Conservation (phyloP, 768 basidiomycete species). For the Fistulinella prunicolor region DNA sequence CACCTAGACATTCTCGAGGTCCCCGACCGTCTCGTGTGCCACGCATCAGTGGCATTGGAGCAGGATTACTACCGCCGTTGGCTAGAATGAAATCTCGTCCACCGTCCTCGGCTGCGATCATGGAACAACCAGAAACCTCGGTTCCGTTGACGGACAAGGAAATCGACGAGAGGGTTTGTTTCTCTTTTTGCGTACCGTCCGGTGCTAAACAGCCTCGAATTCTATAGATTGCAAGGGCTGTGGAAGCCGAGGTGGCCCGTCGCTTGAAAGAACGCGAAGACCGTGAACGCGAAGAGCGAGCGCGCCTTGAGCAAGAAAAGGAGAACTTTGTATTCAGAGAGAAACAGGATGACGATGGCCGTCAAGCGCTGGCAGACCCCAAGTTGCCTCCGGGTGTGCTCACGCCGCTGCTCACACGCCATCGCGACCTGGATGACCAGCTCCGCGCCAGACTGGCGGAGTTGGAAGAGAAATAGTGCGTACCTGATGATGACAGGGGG, state of each 20-base stretch:
- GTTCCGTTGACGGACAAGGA: conserved; percentile 58
- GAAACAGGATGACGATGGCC: conserved; percentile 13
- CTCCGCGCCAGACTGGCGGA: conserved; percentile 62
- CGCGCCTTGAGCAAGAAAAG: conserved; percentile 23
- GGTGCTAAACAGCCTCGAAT: not conserved
- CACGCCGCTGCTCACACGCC: conserved; percentile 59
- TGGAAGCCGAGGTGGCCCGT: conserved; percentile 70
- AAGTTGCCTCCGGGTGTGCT: conserved; percentile 41
- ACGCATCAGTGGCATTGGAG: conserved; percentile 30
- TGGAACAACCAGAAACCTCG: conserved; percentile 13
- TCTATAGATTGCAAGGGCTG: conserved; percentile 63
- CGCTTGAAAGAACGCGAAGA: conserved; percentile 50
- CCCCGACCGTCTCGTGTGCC: conserved; percentile 33
- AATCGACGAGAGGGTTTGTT: conserved; percentile 63
- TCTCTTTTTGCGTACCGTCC: not conserved
- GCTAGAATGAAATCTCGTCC: conserved; percentile 20
- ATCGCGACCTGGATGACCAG: conserved; percentile 68
- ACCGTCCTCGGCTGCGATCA: conserved; percentile 10
- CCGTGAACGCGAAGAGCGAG: conserved; percentile 32
- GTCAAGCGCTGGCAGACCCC: conserved; percentile 7
- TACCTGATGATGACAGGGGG: conserved; percentile 14
- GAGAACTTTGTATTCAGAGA: conserved; percentile 21
- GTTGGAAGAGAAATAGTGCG: conserved; percentile 71
- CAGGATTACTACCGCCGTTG: conserved; percentile 23
- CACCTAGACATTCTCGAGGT: conserved; percentile 19